These are phyloP conservation scores for Isatis lusitanica DNA, from an alignment of 441 rosid genomes.

Conservation along the genomic window DNA sequence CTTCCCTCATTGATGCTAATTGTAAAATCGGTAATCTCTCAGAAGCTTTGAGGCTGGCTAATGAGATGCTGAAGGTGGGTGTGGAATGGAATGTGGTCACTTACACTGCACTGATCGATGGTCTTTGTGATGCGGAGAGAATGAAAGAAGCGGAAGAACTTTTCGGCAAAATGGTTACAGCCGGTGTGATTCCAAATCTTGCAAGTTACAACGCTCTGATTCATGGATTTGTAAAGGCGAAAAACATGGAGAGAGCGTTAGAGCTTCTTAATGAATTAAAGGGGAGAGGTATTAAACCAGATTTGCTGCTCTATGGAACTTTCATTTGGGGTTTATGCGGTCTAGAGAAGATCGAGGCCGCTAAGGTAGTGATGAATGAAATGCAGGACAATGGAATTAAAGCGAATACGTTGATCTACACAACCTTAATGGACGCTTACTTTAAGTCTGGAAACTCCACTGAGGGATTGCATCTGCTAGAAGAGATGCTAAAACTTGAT, in stretches of 20 bases:
- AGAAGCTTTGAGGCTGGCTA: conserved; percentile 60
- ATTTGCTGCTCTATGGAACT: conserved; percentile 63
- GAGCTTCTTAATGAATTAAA: conserved; percentile 55
- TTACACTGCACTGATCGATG: conserved; percentile 57
- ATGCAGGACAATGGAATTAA: conserved; percentile 56
- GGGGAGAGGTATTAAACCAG: conserved; percentile 50
- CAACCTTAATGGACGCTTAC: conserved; percentile 62
- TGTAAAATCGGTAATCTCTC: conserved; percentile 55
- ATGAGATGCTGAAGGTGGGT: conserved; percentile 58
- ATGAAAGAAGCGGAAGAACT: conserved; percentile 62
- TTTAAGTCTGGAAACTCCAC: conserved; percentile 51
- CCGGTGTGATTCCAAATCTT: conserved; percentile 55
- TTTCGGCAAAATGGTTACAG: conserved; percentile 47
- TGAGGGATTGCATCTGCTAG: conserved; percentile 52
- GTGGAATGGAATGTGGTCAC: conserved; percentile 61
- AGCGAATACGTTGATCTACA: conserved; percentile 54
- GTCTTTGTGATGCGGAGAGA: conserved; percentile 58
- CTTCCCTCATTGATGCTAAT: conserved; percentile 68
- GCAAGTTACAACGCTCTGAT: conserved; percentile 56
- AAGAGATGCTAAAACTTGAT: conserved; percentile 49
- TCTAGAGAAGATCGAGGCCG: conserved; percentile 53
- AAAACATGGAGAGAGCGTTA: conserved; percentile 53
- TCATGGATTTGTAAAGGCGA: conserved; percentile 63
- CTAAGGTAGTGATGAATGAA: conserved; percentile 46
- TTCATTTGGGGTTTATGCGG: conserved; percentile 63